Evolutionary conservation across 129 eudicot species (phyloP), one percentile per base, ranked within the genome.

Genomic region (Cynara cardunculus): DNA sequence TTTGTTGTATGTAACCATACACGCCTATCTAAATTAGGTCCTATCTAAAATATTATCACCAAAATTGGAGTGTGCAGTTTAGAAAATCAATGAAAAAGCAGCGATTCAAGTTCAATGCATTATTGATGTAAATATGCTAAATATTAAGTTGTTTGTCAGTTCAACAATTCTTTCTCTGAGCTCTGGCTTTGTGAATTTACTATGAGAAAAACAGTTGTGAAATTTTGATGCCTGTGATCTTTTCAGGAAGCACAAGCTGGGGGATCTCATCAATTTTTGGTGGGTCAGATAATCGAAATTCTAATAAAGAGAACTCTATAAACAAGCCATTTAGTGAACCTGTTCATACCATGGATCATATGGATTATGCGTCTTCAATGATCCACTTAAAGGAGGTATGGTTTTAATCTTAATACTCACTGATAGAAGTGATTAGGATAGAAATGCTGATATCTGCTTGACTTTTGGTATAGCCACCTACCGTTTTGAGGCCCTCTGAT

Each of bases 211-310:
- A 31, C 61, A 5, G 41, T 71, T 41, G 44, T 66, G 61, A 69
- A 27, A 8, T 78, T 69, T 59, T 68, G 12, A 69, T 78, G 3
- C 10, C 65, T 71, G 16, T 78, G 70, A 49, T 59, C 37, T 28
- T 72, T 28, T 2, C 85, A 89, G 84, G 89, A 84, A 87, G 91
- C 80, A 80, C 97, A 56, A 66, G 86, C 79, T 96, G 99, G 98
- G 97, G 97, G n/a, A 91, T 96, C 66, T 83, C 99, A 46, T 90
- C 98, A 31, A 90, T 96, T 59, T 96, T 96, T 56, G 91, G 99
- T 64, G 90, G 89, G 9, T 84, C 89, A 27, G 98, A 89, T 70
- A 89, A 76, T 83, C 96, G 96, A 44, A 49, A 35, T 28, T 67
- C 99, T 72, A 44, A 34, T 14, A 95, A 95, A 87, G 99, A 95